phyloP scores from a whole-genome alignment of 2,329 filamentous ascomycete species.

The Chrysoporthe deuterocubensis region DNA sequence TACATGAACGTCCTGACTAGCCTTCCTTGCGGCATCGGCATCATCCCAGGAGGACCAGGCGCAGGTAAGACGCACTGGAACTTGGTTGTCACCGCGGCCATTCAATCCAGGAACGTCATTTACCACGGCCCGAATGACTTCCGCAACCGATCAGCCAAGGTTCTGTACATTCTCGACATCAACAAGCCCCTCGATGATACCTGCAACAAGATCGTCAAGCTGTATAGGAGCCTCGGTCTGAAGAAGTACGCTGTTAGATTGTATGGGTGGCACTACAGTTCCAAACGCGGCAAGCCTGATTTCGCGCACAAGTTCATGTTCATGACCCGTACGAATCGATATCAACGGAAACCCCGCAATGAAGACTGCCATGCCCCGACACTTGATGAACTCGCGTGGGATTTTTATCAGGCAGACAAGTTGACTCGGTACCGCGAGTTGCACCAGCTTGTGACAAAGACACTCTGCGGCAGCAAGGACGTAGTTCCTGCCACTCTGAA shows the following conservation, averaged over 20 bases:
- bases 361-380: conserved; percentile 41
- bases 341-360: conserved; percentile 18
- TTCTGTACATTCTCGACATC: conserved; percentile 52
- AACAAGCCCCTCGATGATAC: conserved; percentile 53
- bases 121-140: conserved; percentile 38
- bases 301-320: conserved; percentile 44
- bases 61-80: conserved; percentile 54
- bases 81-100: conserved; percentile 43
- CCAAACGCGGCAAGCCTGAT: conserved; percentile 36
- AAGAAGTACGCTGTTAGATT: conserved; percentile 43
- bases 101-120: conserved; percentile 23
- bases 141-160: conserved; percentile 38
- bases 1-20: conserved; percentile 41
- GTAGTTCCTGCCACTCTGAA: conserved; percentile 38
- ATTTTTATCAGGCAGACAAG: conserved; percentile 42
- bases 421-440: conserved; percentile 42
- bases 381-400: conserved; percentile 49
- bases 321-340: conserved; percentile 29
- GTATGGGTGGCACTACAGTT: conserved; percentile 46
- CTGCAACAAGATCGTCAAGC: conserved; percentile 44
- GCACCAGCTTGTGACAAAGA: conserved; percentile 38
- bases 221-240: conserved; percentile 43
- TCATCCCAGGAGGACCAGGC: conserved; percentile 52
- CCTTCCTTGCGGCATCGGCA: conserved; percentile 48
- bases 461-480: conserved; percentile 32